Base-by-base conservation (phyloP, 352 stramenopile species). In the Pythium myriotylum region DNA sequence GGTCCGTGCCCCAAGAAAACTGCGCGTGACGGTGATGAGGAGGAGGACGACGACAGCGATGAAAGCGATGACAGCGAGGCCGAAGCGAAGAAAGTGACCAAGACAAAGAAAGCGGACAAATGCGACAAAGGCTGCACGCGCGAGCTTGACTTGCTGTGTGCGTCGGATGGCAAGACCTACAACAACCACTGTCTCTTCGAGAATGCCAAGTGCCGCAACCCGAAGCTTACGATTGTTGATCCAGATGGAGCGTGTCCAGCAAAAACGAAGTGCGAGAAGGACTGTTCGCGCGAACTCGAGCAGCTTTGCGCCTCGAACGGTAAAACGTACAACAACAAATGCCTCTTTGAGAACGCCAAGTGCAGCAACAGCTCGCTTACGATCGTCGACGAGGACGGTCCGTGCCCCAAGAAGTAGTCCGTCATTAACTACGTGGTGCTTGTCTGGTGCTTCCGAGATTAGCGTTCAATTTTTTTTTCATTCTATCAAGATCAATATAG, bases 131-230 rank as follows among this genome's bases (percentile, higher is more conserved):
- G 19, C 32, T 71, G 64, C 41, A 42, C 57, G 19, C 52, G 56
- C 4, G 52, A 66, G 17, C 26, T 67, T 3, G 51, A 67, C 19
- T 33, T 19, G 29, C 39, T 72, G 3, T 72, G 65, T n/a, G 65
- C 45, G n/a, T 68, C 58, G 2, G 53, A 72, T 48, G 58, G 58
- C 27, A 59, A 63, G 41, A 72, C 65, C 16, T 72, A 72, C 42
- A 65, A 63, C 52, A 72, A 72, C 65, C 45, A 68, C n/a, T 72
- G 65, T 35, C 53, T 60, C 14, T 72, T 60, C 33, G 54, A 72
- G 56, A 70, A 54, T 37, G 63, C 56, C 19, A 37, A 54, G 0
- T 68, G 61, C 41, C 33, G 35, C 17, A 41, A 62, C 35, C 7
- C 42, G 2, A 62, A 49, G 26, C 46, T 67, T 7, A 67, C n/a